Base-by-base conservation (phyloP, 768 basidiomycete genomes). In the Mycena epipterygia region DNA sequence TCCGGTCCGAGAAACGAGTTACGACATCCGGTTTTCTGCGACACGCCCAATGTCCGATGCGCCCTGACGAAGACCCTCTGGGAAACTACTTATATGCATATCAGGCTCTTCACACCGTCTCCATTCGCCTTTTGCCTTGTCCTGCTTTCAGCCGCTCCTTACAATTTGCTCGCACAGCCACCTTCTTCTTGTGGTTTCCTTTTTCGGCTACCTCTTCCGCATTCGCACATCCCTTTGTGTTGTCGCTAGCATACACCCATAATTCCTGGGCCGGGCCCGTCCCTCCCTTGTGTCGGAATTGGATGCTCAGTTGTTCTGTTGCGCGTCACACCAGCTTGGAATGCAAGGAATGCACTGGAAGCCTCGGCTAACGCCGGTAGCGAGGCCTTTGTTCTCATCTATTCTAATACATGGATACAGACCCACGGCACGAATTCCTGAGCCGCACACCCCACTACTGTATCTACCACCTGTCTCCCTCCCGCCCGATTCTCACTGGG, bases 211-310 rank as follows among this genome's bases (percentile, higher is more conserved):
- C 41, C 23, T 46, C 51, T 13, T 53, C 33, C 57, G 9, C 33
- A 44, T 67, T 67, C 14, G 66, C 39, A 16, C 48, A 30, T 52
- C 51, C 35, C 66, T 46, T 68, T 55, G 52, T 68, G 13, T 8
- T 41, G 63, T 23, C 48, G 9, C 33, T 23, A 6, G 48, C 25
- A 29, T 29, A 29, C 44, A n/a, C 32, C 17, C 23, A 33, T 53
- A 21, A n/a, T 41, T 32, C 39, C 42, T 29, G 2, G 12, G 13
- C 52, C 53, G 67, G 51, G 11, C 53, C 16, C 33, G 30, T 29
- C 33, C 25, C 30, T 25, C 16, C 68, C 68, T 70, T 70, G 62
- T 70, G 11, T 70, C 68, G 19, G n/a, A 70, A 59, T 64, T 52
- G 63, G 68, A 39, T 32, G 37, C 30, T 58, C 48, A 64, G 21